Percentiles rank a stretch among this genome's conserved stretches.
These are phyloP conservation scores for Aphanomyces astaci DNA, from an alignment of 352 stramenopile species.

Conservation along the genomic window DNA sequence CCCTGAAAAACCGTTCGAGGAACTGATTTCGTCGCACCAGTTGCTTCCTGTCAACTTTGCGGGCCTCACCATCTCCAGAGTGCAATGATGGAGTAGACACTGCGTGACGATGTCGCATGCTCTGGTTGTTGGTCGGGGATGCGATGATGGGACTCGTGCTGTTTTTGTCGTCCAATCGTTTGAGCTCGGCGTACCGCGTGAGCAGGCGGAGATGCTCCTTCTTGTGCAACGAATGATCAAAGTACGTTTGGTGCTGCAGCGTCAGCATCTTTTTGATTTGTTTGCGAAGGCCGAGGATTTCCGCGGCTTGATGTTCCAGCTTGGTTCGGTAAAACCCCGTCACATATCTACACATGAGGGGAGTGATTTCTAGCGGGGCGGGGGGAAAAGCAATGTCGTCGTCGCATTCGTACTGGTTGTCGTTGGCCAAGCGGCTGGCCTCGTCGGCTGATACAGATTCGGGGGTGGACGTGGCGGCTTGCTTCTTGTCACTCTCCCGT, in stretches of 20 bases:
- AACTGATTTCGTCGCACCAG: slow-evolving; percentile 16
- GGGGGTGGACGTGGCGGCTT: neutral
- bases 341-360: slow-evolving; percentile 47
- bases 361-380: too few relatives aligned
- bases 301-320: slow-evolving; percentile 31
- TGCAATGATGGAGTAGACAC: neutral
- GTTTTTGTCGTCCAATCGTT: slow-evolving; percentile 37
- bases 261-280: slow-evolving; percentile 72
- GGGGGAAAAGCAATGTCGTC: too few relatives aligned
- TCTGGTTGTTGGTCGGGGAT: slow-evolving; percentile 15
- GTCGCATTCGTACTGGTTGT: slow-evolving; percentile 49
- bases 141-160: too few relatives aligned
- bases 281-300: slow-evolving; percentile 31
- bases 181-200: slow-evolving; percentile 39
- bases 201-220: slow-evolving; percentile 44
- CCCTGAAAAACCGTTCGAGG: slow-evolving; percentile 13
- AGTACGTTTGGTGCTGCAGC: slow-evolving; percentile 64
- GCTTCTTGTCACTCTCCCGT: slow-evolving; percentile 26
- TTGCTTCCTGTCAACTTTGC: neutral
- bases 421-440: slow-evolving; percentile 29
- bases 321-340: slow-evolving; percentile 48
- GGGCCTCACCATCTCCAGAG: neutral
- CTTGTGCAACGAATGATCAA: slow-evolving; percentile 47
- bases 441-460: slow-evolving; percentile 6
- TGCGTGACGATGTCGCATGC: neutral